Conservation (phyloP, 352 stramenopile genomes). For the Albugo laibachii region DNA sequence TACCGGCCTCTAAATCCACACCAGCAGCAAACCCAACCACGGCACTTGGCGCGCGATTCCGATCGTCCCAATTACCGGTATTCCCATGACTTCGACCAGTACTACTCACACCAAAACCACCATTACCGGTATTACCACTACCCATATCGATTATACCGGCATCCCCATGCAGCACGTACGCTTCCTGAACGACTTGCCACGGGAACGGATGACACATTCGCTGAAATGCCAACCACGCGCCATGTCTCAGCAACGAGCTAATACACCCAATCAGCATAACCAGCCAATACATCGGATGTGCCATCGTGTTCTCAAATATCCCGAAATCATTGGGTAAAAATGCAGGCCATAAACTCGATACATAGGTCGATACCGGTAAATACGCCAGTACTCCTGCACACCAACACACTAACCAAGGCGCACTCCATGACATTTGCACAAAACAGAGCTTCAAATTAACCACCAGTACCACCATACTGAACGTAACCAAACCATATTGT, state of each 20-base stretch:
- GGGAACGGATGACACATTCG: constrained; percentile 44
- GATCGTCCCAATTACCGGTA: no score
- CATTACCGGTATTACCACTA: no score
- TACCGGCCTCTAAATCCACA: no score
- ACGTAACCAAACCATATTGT: constrained; percentile 84
- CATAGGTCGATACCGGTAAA: constrained; percentile 31
- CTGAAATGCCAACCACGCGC: constrained; percentile 46
- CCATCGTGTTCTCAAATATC: constrained; percentile 53
- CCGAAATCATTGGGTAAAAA: constrained; percentile 50
- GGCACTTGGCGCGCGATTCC: no score
- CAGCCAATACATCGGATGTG: constrained; percentile 47
- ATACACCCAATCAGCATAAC: constrained; percentile 33
- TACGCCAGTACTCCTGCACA: constrained; percentile 41
- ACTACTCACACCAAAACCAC: no score
- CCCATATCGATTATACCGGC: no score
- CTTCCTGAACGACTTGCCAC: constrained; percentile 69
- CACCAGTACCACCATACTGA: constrained; percentile 86
- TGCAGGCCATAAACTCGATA: constrained; percentile 38
- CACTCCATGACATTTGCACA: constrained; percentile 62
- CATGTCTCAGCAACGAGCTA: constrained; percentile 41
- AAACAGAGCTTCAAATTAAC: constrained; percentile 85
- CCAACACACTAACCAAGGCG: constrained; percentile 25
- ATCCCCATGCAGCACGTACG: no score
- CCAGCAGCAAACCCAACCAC: no score
- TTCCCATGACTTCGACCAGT: no score